Base-by-base conservation (phyloP, 305 asterid species). In the Ajuga reptans region DNA sequence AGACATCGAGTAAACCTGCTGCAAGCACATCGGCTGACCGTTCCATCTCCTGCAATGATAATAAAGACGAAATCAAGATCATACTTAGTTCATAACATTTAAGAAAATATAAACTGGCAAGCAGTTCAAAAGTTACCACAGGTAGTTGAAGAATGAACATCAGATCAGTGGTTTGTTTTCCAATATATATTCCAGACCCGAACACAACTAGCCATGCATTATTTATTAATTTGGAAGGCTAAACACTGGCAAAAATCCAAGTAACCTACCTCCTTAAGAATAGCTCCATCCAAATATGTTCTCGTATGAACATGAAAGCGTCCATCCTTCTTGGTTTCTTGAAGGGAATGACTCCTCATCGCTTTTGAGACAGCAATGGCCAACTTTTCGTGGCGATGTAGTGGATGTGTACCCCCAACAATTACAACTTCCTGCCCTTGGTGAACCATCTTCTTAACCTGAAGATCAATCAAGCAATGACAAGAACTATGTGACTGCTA, bases 21-120 rank as follows among this genome's bases (percentile, higher is more conserved):
- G 99, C 96, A 71, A 93, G 96, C 56, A 93, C 96, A 84, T 93
- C 99, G 15, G 99, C 96, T 17, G 99, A 93, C 58, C 96, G 85
- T 68, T 87, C 95, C 99, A 93, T 93, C 80, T 93, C 99, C 99
- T 93, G 81, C 66, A 76, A 64, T 73, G 71, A 47, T 41, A 55
- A 59, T 36, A 55, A 64, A 54, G 58, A 9, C 56, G 24, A 53
- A 24, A 55, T 47, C 73, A 68, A 68, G 73, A 49, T 70, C 29
- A 45, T 10, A 16, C 17, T 34, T 52, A 16, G 24, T 74, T 54
- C 15, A 64, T 18, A 41, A 56, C 49, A 50, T 21, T 16, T 10
- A 60, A 24, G 9, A 53, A 60, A 57, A 6, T 43, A 43, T n/a
- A 29, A 34, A 18, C 10, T 53, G 21, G 34, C 46, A 63, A 45